Percentiles rank a stretch among this genome's conserved stretches.
These are phyloP conservation scores for Ganoderma lingzhi DNA, from an alignment of 1,284 basidiomycete species.

Conservation along the genomic window DNA sequence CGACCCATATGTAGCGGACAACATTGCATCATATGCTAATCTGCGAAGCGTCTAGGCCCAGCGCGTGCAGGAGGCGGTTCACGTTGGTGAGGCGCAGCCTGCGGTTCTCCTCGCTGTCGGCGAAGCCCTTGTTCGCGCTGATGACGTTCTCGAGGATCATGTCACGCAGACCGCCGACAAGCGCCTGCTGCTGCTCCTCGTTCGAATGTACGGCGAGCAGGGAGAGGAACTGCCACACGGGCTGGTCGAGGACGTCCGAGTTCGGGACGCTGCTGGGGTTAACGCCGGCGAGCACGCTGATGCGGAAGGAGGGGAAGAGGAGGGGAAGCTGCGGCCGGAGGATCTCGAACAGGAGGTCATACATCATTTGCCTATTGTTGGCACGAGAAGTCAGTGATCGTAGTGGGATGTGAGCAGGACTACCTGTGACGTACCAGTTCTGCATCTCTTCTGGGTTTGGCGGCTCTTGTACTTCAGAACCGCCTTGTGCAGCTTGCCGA, in stretches of 20 bases:
- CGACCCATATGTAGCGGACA: too few relatives aligned
- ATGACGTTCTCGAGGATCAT: slow-evolving; percentile 91
- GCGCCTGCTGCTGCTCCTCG: slow-evolving; percentile 84
- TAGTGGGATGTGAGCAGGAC: slow-evolving; percentile 6
- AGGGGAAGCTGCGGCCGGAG: slow-evolving; percentile 68
- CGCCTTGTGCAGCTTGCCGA: slow-evolving; percentile 64
- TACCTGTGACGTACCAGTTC: slow-evolving; percentile 74
- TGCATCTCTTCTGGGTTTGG: slow-evolving; percentile 80
- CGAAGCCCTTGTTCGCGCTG: slow-evolving; percentile 78
- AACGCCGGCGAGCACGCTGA: slow-evolving; percentile 54
- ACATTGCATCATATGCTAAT: slow-evolving; percentile 52
- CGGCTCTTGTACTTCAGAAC: slow-evolving; percentile 58
- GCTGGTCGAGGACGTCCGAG: slow-evolving; percentile 85
- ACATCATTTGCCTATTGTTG: slow-evolving; percentile 18
- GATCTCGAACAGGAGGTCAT: slow-evolving; percentile 30
- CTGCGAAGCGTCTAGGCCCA: slow-evolving; percentile 86
- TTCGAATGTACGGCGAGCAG: slow-evolving; percentile 88
- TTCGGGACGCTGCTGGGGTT: slow-evolving; percentile 45
- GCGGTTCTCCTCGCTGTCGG: slow-evolving; percentile 68
- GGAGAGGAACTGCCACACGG: slow-evolving; percentile 92
- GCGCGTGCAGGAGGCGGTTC: slow-evolving; percentile 86
- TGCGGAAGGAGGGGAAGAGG: slow-evolving; percentile 92
- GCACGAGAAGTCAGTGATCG: not conserved
- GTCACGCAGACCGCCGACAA: slow-evolving; percentile 90
- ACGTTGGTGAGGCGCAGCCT: slow-evolving; percentile 80